phyloP scores from a whole-genome alignment of 805 yeast species.

The Kodamaea kakaduensis region DNA sequence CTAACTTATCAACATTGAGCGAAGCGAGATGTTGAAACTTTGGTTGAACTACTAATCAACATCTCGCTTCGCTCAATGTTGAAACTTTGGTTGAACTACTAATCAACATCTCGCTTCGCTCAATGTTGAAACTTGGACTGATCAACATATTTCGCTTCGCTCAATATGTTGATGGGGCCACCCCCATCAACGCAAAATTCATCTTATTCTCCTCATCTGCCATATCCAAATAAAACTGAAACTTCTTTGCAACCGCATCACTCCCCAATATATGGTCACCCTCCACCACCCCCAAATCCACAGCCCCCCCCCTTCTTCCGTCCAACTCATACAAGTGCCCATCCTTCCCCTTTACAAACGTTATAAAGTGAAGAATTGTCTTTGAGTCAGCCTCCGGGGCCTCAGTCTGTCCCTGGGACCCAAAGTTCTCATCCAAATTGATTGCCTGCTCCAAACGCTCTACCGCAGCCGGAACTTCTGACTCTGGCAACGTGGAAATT shows the following conservation, averaged over 20 bases:
- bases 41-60: no score
- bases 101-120: no score
- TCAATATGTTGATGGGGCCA: slow-evolving; percentile 49
- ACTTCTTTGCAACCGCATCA: slow-evolving; percentile 46
- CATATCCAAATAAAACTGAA: slow-evolving; percentile 62
- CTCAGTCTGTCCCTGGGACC: slow-evolving; percentile 58
- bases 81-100: no score
- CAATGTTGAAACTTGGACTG: neutral
- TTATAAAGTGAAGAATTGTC: slow-evolving; percentile 68
- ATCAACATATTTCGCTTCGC: neutral
- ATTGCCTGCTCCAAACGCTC: slow-evolving; percentile 42
- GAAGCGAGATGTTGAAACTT: no score
- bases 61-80: no score
- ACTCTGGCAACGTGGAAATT: slow-evolving; percentile 16
- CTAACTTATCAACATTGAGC: no score
- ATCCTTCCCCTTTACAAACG: slow-evolving; percentile 56
- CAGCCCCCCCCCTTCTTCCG: slow-evolving; percentile 79
- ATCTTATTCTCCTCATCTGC: slow-evolving; percentile 57
- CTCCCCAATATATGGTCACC: slow-evolving; percentile 53
- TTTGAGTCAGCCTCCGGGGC: slow-evolving; percentile 57
- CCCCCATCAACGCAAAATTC: slow-evolving; percentile 74
- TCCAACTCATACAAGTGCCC: slow-evolving; percentile 77
- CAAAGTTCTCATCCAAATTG: slow-evolving; percentile 41
- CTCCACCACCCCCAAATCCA: slow-evolving; percentile 49
- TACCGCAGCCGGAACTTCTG: slow-evolving; percentile 41